Percentiles rank a stretch among this genome's conserved stretches.
phyloP scores from a whole-genome alignment of 805 yeast genomes.

The Yarrowia alimentaria region DNA sequence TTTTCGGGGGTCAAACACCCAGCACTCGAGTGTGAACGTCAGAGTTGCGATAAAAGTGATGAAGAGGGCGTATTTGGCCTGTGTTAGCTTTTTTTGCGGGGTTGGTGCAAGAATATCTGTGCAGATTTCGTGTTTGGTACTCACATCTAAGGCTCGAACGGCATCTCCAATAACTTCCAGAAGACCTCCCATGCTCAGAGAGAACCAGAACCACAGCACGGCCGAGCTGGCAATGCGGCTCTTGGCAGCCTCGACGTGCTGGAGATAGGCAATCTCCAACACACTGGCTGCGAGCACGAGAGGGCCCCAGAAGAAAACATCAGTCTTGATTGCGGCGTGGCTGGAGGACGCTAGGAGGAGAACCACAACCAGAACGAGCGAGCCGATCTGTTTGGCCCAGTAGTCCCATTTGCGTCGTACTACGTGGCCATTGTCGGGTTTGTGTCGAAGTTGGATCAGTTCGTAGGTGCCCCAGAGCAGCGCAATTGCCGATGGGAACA shows the following conservation, averaged over 20 bases:
- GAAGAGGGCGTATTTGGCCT: not conserved
- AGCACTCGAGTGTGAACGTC: constrained; percentile 20
- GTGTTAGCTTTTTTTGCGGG: too few relatives aligned
- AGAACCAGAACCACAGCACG: constrained; percentile 12
- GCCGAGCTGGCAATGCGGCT: constrained; percentile 15
- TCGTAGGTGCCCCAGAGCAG: constrained; percentile 15
- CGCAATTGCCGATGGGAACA: constrained; percentile 16
- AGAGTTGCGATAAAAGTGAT: constrained; percentile 17
- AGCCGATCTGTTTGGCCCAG: constrained; percentile 3
- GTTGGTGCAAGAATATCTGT: too few relatives aligned
- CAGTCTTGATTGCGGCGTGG: constrained; percentile 28
- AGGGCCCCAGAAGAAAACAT: constrained; percentile 27
- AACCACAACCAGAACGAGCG: not conserved
- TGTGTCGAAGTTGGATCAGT: not conserved
- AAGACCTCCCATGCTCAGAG: constrained; percentile 27
- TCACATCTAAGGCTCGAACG: not conserved
- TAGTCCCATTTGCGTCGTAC: constrained; percentile 14
- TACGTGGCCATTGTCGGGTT: constrained; percentile 8
- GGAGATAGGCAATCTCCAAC: not conserved
- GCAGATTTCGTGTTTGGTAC: not conserved
- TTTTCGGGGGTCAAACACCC: constrained; percentile 20
- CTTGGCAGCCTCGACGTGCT: constrained; percentile 10
- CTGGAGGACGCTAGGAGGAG: constrained; percentile 17
- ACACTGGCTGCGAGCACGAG: constrained; percentile 28
- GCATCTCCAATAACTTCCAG: constrained; percentile 3